Base-by-base conservation (phyloP, 495 filamentous ascomycete genomes). In the Geopyxis carbonaria region DNA sequence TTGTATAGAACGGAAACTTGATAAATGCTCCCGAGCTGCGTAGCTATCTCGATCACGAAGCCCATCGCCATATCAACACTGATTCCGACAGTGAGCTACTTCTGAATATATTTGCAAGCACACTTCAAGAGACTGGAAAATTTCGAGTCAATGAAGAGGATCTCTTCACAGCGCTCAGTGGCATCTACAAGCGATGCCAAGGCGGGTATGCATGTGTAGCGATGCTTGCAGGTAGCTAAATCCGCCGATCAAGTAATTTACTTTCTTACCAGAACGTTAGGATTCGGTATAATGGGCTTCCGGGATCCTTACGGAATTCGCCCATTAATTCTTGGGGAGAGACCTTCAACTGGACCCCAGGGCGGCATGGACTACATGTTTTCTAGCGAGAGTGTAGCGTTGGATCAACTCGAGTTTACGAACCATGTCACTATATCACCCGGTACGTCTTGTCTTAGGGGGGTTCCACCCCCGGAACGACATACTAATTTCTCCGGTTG, bases 11-110 rank as follows among this genome's bases (percentile, higher is more conserved):
- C 52, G 89, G 89, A 22, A 97, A 95, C 58, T 66, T 95, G 30
- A 86, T 94, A 64, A 95, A 97, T 56, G 79, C 84, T n/a, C 67
- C 69, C 2, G 76, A 79, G 31, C 64, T 97, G 29, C 76, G 75
- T 53, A 58, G 62, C 42, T 85, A 75, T 53, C 70, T 97, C 27
- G 89, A 97, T 50, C 63, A 77, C 46, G 82, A 86, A 44, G 89
- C 82, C 4, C 86, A 91, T 59, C 69, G 89, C 47, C 89, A 95
- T 57, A 86, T 95, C 61, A 97, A 97, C 62, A 93, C 89, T 19
- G 85, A 95, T 43, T 85, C 76, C 40, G 89, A 97, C 58, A 85
- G 78, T 50, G 89, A 97, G 64, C 59, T 91, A 40, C 91, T 93
- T 74, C 66, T 97, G 34, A 97, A 95, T 57, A 71, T 94, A 45